Evolutionary conservation across 2,329 filamentous ascomycete genomes (phyloP), one percentile per base, ranked within the genome.

Genomic region (Cercospora canescens): DNA sequence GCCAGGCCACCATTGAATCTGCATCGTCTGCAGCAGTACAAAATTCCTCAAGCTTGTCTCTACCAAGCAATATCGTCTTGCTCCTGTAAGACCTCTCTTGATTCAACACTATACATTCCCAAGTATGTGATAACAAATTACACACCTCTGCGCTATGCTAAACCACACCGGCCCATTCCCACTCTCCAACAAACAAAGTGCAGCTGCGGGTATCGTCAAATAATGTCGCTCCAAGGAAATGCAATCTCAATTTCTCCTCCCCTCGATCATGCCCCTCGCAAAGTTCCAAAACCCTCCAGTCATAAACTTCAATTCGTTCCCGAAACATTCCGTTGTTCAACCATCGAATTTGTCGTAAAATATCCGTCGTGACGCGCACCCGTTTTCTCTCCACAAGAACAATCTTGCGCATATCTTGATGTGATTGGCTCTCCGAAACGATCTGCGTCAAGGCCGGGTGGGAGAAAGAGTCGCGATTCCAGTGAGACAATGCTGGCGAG

Each of bases 381-480:
- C 76, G 69, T 14, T 67, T 70, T 24, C 64, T 62, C 58, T 79
- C 76, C 5, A 79, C 75, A 12, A 79, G 64, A 0, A 77, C 71
- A 21, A 78, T 63, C 56, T 77, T 79, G 11, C 71, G 63, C 66
- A 75, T 63, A 5, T 72, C 76, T 5, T 62, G 63, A 57, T 76
- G 73, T 1, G 76, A 69, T 59, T 78, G 77, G 45, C 72, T 75
- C 55, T 79, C 76, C 4, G 72, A 71, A 18, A 77, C 73, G 1
- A 67, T 74, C 3, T 67, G 65, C 2, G 68, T 67, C 6, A 64
- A 48, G 6, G 59, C 59, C 3, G 66, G 39, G 48, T 74, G 67
- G 8, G 68, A 63, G 67, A 72, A 73, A 30, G 69, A 71, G 37
- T 76, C 70, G 26, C 76, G 73, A 21, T 75, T 69, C 76, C 76